Evolutionary conservation across 371 early-diverging fungal species (phyloP), one percentile per base, ranked within the genome.

Genomic region (Mucor irregularis): DNA sequence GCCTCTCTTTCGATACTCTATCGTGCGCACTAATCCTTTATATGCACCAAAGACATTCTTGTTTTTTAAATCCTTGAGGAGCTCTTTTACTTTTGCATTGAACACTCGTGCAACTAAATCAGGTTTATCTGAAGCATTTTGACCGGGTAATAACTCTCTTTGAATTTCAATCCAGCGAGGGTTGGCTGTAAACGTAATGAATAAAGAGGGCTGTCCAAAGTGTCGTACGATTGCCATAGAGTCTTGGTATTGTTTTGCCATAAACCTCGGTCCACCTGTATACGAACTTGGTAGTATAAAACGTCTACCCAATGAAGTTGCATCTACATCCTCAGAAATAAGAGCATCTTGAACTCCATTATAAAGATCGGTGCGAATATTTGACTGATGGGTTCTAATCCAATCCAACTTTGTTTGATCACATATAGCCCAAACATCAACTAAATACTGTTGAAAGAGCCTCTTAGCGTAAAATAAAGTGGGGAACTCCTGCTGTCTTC

Each of bases 161-260:
- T 16, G n/a, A 14, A 73, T 64, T 22, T 70, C 69, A 5, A 40
- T 57, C 68, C 72, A 74, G 5, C 24, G 29, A 0, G 71, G 68
- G 33, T 71, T 69, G 21, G 66, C 67, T 4, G 66, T 77, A n/a
- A 77, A 63, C 1, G 72, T 73, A 4, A 77, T 55, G 30, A 77
- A 73, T 0, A 64, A 40, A 42, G 69, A 62, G 0, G 65, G 69
- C 33, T 71, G 33, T 0, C 73, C 65, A 38, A 53, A 56, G 0
- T 25, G 4, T 0, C 66, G 34, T 0, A 69, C 56, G 5, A 72
- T 65, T 0, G 52, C 49, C 63, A 73, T 67, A 0, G 63, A 53
- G 49, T 74, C 61, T 33, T 73, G 68, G 26, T 62, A 73, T 10
- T 46, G 49, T 19, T 68, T 55, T 2, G 19, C 30, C 56, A 49